phyloP scores from a whole-genome alignment of 768 basidiomycete genomes.

The Amanita pseudoporphyria region DNA sequence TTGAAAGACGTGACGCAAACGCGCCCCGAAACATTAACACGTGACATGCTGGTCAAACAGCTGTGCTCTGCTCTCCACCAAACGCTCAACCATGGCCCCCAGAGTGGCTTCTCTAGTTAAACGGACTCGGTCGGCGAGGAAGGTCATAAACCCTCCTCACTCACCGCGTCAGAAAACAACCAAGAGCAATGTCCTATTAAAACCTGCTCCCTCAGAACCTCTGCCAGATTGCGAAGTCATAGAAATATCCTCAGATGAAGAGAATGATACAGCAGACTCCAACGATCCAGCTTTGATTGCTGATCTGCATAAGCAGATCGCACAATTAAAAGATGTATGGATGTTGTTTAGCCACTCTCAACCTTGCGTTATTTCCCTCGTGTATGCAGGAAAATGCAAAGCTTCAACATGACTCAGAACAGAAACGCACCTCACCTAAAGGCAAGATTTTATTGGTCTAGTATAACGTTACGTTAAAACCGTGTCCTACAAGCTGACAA shows the following conservation, averaged over 20 bases:
- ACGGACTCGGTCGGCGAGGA: not conserved
- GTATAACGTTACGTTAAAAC: not conserved
- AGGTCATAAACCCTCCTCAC: not conserved
- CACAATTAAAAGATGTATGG: slow-evolving; percentile 34
- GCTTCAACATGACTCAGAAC: slow-evolving; percentile 21
- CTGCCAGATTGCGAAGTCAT: slow-evolving; percentile 28
- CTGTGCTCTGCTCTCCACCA: too few relatives aligned
- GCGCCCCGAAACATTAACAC: too few relatives aligned
- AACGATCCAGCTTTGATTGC: slow-evolving; percentile 17
- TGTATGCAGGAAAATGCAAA: slow-evolving; percentile 23
- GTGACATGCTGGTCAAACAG: too few relatives aligned
- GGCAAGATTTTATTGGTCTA: slow-evolving; percentile 3
- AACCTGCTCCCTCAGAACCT: slow-evolving; percentile 10
- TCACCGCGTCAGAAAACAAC: slow-evolving; percentile 1
- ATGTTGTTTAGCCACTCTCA: not conserved
- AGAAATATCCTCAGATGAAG: slow-evolving; percentile 53
- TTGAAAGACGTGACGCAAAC: too few relatives aligned
- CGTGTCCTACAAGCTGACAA: not conserved
- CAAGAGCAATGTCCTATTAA: slow-evolving; percentile 13
- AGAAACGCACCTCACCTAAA: slow-evolving; percentile 13
- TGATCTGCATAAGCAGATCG: slow-evolving; percentile 31
- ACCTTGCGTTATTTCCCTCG: not conserved
- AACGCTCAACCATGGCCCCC: too few relatives aligned
- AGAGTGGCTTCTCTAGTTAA: not conserved
- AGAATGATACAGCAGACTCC: slow-evolving; percentile 15